Base-by-base conservation (phyloP, 2,329 filamentous ascomycete genomes). In the Capronia epimyces region DNA sequence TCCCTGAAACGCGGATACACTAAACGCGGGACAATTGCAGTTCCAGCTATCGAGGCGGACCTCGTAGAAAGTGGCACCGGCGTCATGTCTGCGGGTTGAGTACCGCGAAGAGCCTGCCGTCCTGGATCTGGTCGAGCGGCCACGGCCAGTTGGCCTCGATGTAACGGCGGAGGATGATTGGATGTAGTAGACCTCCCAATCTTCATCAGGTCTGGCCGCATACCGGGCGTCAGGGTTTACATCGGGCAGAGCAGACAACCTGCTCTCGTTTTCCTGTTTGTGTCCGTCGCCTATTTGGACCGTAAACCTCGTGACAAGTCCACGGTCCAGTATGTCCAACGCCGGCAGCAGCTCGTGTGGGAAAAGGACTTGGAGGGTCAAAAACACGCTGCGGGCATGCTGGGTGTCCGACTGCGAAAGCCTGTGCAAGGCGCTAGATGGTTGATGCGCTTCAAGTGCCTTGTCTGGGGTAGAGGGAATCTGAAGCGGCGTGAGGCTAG, bases 11-110 rank as follows among this genome's bases (percentile, higher is more conserved):
- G 84, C 79, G 16, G 83, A 75, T 56, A 94, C 83, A 0, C 84
- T 78, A 67, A 97, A 97, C 1, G 82, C 83, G 2, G 89, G 85
- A 71, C 93, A 98, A 1, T 82, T 87, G 68, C 93, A 98, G 67
- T 86, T 89, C 93, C 93, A 97, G 1, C 84, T 81, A 1, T 67
- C 61, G 1, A 90, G 75, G 8, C 83, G 80, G 13, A 97, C 86
- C 60, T 87, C 74, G 68, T 96, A 94, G 44, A 64, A 63, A 31
- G 66, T 66, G 16, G 43, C 27, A 62, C 57, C 34, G 57, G 60
- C 18, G 61, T 62, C 55, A 1, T 25, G 31, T 27, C 44, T 44
- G 16, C 44, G 21, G 9, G 39, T 9, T 6, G 20, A 15, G 21
- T 41, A 41, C 5, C 21, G 3, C 18, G 39, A 10, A 8, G 22